Conservation (phyloP, 148 eudicot species). For the Tetragonia tetragonoides region DNA sequence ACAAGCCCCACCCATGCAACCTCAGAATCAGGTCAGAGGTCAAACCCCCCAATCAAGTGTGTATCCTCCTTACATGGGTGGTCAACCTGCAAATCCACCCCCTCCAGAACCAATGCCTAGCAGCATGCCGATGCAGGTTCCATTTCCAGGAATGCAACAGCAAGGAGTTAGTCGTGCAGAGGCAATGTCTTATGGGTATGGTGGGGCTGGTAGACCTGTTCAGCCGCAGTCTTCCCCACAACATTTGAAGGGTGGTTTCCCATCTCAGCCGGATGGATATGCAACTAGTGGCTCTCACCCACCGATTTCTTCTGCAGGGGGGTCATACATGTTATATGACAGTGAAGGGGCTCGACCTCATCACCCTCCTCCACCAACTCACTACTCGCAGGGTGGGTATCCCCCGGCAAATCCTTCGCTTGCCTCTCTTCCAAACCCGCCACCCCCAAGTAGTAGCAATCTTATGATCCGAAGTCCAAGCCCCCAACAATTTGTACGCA, state of each 20-base stretch:
- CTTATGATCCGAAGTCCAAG: slow-evolving; percentile 38
- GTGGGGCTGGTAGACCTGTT: slow-evolving; percentile 54
- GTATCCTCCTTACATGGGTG: slow-evolving; percentile 61
- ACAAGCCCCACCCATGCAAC: slow-evolving; percentile 39
- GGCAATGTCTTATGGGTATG: slow-evolving; percentile 61
- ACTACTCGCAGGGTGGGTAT: slow-evolving; percentile 57
- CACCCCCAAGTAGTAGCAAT: slow-evolving; percentile 38
- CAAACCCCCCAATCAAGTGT: slow-evolving; percentile 47
- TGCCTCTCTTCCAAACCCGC: slow-evolving; percentile 45
- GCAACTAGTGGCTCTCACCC: slow-evolving; percentile 55
- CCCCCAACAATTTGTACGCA: slow-evolving; percentile 59
- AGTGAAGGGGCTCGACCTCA: slow-evolving; percentile 52
- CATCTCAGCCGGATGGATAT: slow-evolving; percentile 64
- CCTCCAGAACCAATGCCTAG: slow-evolving; percentile 51
- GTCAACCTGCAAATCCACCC: slow-evolving; percentile 56
- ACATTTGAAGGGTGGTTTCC: slow-evolving; percentile 57
- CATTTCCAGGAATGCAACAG: slow-evolving; percentile 57
- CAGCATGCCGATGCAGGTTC: slow-evolving; percentile 77
- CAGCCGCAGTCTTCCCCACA: slow-evolving; percentile 63
- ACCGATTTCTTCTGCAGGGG: slow-evolving; percentile 54
- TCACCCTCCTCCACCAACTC: slow-evolving; percentile 51
- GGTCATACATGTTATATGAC: slow-evolving; percentile 66
- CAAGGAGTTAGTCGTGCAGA: slow-evolving; percentile 52
- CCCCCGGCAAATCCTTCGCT: slow-evolving; percentile 46
- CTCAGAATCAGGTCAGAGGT: slow-evolving; percentile 48